Base-by-base conservation (phyloP, 1,284 basidiomycete genomes). In the Butyriboletus appendiculatus region DNA sequence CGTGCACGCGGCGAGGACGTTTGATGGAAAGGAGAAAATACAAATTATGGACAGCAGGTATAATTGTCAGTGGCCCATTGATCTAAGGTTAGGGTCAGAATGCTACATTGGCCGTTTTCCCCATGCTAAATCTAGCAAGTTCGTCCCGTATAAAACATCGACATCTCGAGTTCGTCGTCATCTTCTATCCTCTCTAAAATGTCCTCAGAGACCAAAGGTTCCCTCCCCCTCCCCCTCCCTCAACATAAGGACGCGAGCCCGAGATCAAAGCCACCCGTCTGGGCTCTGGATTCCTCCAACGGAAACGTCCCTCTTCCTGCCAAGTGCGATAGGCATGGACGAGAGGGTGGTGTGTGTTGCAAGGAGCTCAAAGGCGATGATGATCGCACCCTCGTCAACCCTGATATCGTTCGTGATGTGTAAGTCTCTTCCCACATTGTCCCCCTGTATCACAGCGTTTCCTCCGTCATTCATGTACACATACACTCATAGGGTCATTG, bases 391-490 rank as follows among this genome's bases (percentile, higher is more conserved):
- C 78, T 95, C 37, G 77, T 96, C 51, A 84, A 95, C 67, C 93
- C 94, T 2, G 93, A 95, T 62, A 75, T 94, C 50, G 81, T 96
- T 20, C 84, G 92, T 16, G 93, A 95, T 65, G 81, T 89, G 90
- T 90, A 65, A 68, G 86, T 48, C n/a, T 40, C 42, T 35, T 30
- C 22, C 39, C 33, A 41, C 43, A n/a, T 32, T 43, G 35, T n/a
- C 15, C 2, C 10, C n/a, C 22, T 20, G 7, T 30, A 35, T 32
- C 18, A 34, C 24, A 5, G 11, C 20, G 18, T 39, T n/a, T 28
- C 22, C 43, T 16, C 22, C 5, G 28, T 50, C 46, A 39, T 48
- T 59, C 26, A 66, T 47, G 40, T 34, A 3, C 50, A 39, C 34
- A 30, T 11, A 30, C 28, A 11, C 28, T 52, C 50, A 3, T 64